phyloP scores from a whole-genome alignment of 805 yeast species.

The Priceomyces haplophilus region DNA sequence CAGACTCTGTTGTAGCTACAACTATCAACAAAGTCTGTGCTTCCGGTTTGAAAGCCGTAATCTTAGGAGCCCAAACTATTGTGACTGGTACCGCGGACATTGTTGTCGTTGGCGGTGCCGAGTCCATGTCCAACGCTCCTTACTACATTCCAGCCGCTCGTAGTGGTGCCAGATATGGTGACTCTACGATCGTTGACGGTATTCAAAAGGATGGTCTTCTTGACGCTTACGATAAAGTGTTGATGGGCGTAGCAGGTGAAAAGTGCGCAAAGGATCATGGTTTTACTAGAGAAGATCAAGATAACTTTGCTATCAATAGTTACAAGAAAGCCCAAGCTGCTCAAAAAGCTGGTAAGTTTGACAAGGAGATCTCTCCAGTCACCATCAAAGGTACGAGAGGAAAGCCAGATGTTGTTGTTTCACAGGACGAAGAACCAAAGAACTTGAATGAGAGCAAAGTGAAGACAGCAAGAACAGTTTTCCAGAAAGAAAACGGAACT shows the following conservation, averaged over 20 bases:
- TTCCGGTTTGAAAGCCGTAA: slow-evolving; percentile 89
- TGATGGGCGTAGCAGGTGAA: slow-evolving; percentile 98
- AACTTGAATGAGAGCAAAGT: slow-evolving; percentile 78
- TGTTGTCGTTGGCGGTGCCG: slow-evolving; percentile 96
- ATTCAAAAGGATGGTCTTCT: slow-evolving; percentile 86
- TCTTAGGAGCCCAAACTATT: slow-evolving; percentile 87
- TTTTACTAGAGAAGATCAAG: slow-evolving; percentile 83
- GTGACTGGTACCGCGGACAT: slow-evolving; percentile 86
- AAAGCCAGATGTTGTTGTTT: slow-evolving; percentile 73
- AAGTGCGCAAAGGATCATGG: slow-evolving; percentile 85
- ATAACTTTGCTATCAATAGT: slow-evolving; percentile 78
- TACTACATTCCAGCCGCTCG: slow-evolving; percentile 87
- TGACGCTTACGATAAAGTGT: slow-evolving; percentile 83
- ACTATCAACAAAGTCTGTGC: slow-evolving; percentile 97
- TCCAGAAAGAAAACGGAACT: slow-evolving; percentile 91
- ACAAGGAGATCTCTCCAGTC: slow-evolving; percentile 78
- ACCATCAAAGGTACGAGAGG: slow-evolving; percentile 86
- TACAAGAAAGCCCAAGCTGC: slow-evolving; percentile 87
- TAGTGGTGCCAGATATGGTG: slow-evolving; percentile 88
- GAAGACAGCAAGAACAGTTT: slow-evolving; percentile 85
- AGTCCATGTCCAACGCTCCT: slow-evolving; percentile 94
- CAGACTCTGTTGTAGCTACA: slow-evolving; percentile 77
- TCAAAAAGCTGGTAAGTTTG: slow-evolving; percentile 75
- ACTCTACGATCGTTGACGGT: slow-evolving; percentile 76
- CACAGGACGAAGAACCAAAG: slow-evolving; percentile 77